Percentiles rank a stretch among this genome's conserved stretches.
phyloP scores from a whole-genome alignment of 345 rosid genomes.

The rapeseed (Brassica napus) region DNA sequence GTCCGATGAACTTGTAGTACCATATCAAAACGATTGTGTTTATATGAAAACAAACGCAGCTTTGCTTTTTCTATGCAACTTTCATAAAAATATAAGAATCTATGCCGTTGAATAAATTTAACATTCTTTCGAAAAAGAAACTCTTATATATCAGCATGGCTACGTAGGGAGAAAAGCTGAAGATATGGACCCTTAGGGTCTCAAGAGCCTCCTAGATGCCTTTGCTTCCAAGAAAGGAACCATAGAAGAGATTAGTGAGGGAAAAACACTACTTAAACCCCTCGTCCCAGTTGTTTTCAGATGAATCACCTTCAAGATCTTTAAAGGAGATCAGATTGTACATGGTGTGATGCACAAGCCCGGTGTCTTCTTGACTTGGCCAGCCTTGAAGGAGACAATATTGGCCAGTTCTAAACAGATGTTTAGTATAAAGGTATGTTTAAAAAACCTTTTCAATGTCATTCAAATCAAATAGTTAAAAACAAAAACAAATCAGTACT shows the following conservation, averaged over 20 bases:
- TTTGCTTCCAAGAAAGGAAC: constrained; percentile 40
- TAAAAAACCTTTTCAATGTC: background rate
- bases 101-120: too few relatives aligned
- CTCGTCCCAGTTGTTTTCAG: too few relatives aligned
- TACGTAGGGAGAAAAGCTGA: constrained; percentile 43
- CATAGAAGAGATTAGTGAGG: too few relatives aligned
- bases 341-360: constrained; percentile 38
- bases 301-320: constrained; percentile 50
- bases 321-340: constrained; percentile 59
- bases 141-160: constrained; percentile 22
- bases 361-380: background rate
- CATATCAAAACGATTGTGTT: constrained; percentile 31
- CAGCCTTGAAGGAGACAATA: constrained; percentile 16
- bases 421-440: background rate
- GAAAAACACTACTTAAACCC: too few relatives aligned
- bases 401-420: background rate
- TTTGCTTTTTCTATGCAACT: constrained; percentile 3
- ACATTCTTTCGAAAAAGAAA: too few relatives aligned
- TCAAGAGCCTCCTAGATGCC: constrained; percentile 54
- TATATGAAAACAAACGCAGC: background rate
- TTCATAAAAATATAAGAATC: background rate
- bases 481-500: background rate
- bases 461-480: background rate
- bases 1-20: constrained; percentile 12
- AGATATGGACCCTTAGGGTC: constrained; percentile 52